Percentiles rank a stretch among this genome's conserved stretches.
Evolutionary conservation across 2,329 filamentous ascomycete genomes (phyloP).

Genomic region (Coniochaeta sp.): DNA sequence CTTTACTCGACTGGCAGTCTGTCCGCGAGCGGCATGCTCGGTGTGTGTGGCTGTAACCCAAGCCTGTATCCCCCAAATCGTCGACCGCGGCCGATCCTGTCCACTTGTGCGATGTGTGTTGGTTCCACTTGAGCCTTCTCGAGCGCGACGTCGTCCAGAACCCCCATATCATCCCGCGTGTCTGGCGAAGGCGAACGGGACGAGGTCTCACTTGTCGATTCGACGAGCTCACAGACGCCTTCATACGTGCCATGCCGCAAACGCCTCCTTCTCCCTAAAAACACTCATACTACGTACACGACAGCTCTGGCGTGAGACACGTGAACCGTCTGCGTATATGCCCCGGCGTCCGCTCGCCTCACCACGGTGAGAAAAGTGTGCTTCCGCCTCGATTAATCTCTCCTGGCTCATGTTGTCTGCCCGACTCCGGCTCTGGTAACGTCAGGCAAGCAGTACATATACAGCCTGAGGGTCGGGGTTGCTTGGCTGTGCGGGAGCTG

Average conservation of each 20-base stretch:
- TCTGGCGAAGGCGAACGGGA: background rate
- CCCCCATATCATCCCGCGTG: background rate
- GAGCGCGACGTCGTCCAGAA: background rate
- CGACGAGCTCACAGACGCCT: background rate
- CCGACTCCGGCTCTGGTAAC: background rate
- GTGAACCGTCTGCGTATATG: background rate
- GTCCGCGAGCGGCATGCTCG: background rate
- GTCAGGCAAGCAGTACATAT: background rate
- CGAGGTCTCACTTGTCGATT: background rate
- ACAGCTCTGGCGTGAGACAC: background rate
- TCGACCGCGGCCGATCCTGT: background rate
- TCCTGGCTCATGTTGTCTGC: background rate
- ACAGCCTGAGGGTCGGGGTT: background rate
- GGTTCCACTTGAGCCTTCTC: background rate
- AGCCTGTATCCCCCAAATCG: background rate
- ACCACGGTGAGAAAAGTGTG: background rate
- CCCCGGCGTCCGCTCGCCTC: background rate
- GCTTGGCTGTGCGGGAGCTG: background rate
- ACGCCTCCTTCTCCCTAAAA: background rate
- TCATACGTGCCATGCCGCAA: background rate
- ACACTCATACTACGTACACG: background rate
- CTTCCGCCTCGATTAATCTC: background rate
- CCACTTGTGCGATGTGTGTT: background rate
- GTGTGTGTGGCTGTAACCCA: background rate
- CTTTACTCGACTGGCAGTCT: background rate